phyloP scores from a whole-genome alignment of 179 eudicot species.

The Silene vulgaris region DNA sequence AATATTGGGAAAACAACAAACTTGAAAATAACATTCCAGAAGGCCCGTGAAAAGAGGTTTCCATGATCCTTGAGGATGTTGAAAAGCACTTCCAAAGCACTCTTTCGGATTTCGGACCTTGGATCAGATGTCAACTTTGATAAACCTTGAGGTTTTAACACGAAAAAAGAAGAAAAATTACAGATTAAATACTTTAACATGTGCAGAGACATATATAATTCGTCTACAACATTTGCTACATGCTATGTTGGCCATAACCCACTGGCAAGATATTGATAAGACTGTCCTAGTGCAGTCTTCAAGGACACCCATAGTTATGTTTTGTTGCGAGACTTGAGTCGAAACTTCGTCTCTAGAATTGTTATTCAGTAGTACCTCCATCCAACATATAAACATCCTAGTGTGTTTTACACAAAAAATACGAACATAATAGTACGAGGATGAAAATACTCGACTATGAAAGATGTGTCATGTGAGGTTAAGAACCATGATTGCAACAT shows the following conservation, averaged over 20 bases:
- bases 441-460: neutral
- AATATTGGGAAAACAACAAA: conserved; percentile 77
- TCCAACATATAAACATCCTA: neutral
- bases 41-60: conserved; percentile 63
- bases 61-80: conserved; percentile 98
- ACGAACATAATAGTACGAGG: neutral
- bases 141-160: conserved; percentile 44
- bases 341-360: neutral
- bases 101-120: conserved; percentile 75
- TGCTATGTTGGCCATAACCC: neutral
- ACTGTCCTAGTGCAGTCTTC: neutral
- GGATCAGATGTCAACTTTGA: conserved; percentile 83
- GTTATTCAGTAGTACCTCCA: neutral
- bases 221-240: neutral
- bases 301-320: neutral
- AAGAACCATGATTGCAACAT: neutral
- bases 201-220: neutral
- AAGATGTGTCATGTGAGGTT: too few relatives aligned
- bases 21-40: conserved; percentile 66
- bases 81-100: conserved; percentile 88
- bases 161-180: neutral
- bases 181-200: neutral
- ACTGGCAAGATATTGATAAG: neutral
- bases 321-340: neutral
- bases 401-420: neutral